A percentile compares a stretch with the other conserved stretches of the same genome.
phyloP scores from a whole-genome alignment of 768 basidiomycete genomes.

The Leccinellum luteum region DNA sequence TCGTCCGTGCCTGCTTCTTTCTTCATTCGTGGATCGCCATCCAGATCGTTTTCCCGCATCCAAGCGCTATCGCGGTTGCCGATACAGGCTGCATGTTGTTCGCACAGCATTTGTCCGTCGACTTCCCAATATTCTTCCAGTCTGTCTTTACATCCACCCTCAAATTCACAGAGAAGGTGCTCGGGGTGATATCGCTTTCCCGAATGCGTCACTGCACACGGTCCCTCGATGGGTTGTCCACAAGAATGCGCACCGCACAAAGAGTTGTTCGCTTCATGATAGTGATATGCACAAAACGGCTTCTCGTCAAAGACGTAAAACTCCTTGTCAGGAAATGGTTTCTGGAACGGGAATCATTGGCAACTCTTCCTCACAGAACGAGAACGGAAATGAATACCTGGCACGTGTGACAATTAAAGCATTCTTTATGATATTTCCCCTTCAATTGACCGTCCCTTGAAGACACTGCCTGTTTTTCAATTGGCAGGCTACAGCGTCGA shows the following conservation, averaged over 20 bases:
- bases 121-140: conserved; percentile 89
- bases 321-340: conserved; percentile 87
- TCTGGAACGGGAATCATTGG: conserved; percentile 38
- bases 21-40: conserved; percentile 6
- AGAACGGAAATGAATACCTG: conserved; percentile 46
- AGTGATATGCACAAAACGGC: conserved; percentile 89
- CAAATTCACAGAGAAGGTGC: conserved; percentile 81
- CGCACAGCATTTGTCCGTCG: conserved; percentile 82
- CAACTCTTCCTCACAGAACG: neutral
- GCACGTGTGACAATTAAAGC: conserved; percentile 87
- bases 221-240: conserved; percentile 89
- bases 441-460: conserved; percentile 92
- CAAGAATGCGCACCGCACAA: conserved; percentile 78
- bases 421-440: conserved; percentile 91
- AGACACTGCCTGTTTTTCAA: conserved; percentile 89
- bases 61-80: conserved; percentile 24
- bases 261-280: conserved; percentile 89
- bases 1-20: conserved; percentile 27
- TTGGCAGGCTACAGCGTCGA: conserved; percentile 80
- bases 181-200: conserved; percentile 86
- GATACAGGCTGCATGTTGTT: conserved; percentile 59
- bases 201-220: conserved; percentile 83
- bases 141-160: conserved; percentile 49
- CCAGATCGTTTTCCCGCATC: conserved; percentile 17
- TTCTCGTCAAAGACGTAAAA: conserved; percentile 92